A percentile compares a stretch with the other conserved stretches of the same genome.
Evolutionary conservation across 1,139 yeast genomes (phyloP).

Genomic region (Yamadazyma spencermartinsiae): DNA sequence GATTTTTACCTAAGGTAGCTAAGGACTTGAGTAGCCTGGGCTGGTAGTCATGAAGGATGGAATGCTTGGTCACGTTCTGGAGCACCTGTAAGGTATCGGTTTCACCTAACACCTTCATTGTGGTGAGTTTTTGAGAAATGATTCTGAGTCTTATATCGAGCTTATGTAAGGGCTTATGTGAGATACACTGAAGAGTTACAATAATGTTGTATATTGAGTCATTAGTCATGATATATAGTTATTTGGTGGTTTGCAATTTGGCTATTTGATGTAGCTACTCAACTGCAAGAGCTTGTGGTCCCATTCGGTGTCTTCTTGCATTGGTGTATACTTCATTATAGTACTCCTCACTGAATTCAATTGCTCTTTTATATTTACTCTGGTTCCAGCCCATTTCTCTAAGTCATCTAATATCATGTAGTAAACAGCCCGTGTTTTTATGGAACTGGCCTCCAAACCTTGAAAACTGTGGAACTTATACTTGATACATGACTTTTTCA

Average conservation of each 20-base stretch:
- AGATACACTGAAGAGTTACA: no score
- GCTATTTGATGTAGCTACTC: no score
- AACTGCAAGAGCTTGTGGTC: no score
- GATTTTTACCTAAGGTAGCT: constrained; percentile 20
- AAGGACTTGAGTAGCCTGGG: constrained; percentile 29
- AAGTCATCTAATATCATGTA: constrained; percentile 8
- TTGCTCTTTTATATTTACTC: neutral
- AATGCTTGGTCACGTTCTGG: constrained; percentile 10
- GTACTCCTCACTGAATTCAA: neutral
- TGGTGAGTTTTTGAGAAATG: no score
- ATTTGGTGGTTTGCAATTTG: no score
- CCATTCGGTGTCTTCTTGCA: no score
- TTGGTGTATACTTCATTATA: no score
- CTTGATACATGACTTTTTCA: constrained; percentile 10
- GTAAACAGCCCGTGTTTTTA: constrained; percentile 7
- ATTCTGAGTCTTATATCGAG: no score
- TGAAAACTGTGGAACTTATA: constrained; percentile 6
- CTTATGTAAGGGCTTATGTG: no score
- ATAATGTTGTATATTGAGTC: no score
- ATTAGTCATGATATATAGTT: no score
- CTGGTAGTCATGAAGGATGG: constrained; percentile 26
- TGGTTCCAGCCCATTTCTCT: constrained; percentile 4
- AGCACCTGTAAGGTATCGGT: neutral
- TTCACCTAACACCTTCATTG: neutral
- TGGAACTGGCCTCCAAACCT: constrained; percentile 1